Percentiles rank a stretch among this genome's conserved stretches.
Conservation (phyloP, 495 filamentous ascomycete species). For the Parachaetomium inaequale region DNA sequence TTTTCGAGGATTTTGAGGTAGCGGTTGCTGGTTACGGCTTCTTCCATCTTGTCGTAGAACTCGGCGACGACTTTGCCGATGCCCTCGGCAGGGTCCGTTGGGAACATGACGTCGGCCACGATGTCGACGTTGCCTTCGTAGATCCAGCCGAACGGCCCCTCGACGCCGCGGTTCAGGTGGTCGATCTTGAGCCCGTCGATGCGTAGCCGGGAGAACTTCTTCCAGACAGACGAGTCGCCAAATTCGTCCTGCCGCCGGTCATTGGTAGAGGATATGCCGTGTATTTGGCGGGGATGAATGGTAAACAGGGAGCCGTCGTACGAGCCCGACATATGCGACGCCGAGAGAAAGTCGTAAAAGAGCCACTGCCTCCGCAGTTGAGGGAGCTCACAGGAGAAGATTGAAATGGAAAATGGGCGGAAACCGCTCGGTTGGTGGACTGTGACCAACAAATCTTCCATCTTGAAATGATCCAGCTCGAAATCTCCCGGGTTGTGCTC, state of each 20-base stretch:
- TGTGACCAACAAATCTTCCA: conserved; percentile 89
- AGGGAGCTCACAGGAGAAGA: conserved; percentile 91
- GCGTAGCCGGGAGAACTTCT: conserved; percentile 84
- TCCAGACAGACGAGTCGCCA: conserved; percentile 61
- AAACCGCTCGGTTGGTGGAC: conserved; percentile 87
- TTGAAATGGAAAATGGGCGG: conserved; percentile 89
- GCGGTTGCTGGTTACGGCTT: conserved; percentile 75
- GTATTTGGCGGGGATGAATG: conserved; percentile 89
- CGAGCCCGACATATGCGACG: conserved; percentile 92
- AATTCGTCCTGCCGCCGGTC: conserved; percentile 44
- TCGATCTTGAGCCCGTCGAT: conserved; percentile 95
- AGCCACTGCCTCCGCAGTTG: conserved; percentile 93
- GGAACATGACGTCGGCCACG: conserved; percentile 90
- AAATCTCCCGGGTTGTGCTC: conserved; percentile 91
- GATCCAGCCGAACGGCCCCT: conserved; percentile 97
- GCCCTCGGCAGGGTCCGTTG: conserved; percentile 77
- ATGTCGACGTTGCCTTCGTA: conserved; percentile 95
- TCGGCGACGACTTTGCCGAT: conserved; percentile 89
- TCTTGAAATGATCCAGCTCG: conserved; percentile 91
- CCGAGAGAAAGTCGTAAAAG: conserved; percentile 95
- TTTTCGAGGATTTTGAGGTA: conserved; percentile 48
- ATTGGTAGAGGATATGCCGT: conserved; percentile 54
- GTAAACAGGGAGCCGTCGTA: conserved; percentile 96
- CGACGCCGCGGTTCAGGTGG: conserved; percentile 88
- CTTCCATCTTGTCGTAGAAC: conserved; percentile 91